These are phyloP conservation scores for Pseudogymnoascus sp. DNA, from an alignment of 2,329 filamentous ascomycete genomes.

Conservation along the genomic window DNA sequence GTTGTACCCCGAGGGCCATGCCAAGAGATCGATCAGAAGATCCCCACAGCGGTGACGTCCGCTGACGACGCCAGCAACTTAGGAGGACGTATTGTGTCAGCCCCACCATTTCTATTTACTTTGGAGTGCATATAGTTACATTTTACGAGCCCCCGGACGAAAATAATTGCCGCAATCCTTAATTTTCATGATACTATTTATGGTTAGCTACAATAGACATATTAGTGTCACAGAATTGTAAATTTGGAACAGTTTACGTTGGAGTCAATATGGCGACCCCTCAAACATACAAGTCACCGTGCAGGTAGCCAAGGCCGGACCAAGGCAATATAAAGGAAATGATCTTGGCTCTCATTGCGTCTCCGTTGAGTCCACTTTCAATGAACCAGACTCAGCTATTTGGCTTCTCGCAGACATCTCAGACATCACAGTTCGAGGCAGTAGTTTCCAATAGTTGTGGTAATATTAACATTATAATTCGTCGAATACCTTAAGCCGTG, in stretches of 20 bases:
- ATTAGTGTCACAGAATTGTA: background rate
- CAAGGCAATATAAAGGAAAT: background rate
- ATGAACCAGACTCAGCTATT: background rate
- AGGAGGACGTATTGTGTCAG: background rate
- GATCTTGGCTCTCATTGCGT: conserved; percentile 1
- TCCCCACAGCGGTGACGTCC: conserved; percentile 9
- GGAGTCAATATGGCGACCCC: background rate
- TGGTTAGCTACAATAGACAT: background rate
- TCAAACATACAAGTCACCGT: background rate
- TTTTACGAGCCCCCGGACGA: background rate
- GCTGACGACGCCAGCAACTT: conserved; percentile 3
- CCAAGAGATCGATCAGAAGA: conserved; percentile 11
- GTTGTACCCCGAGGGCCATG: background rate
- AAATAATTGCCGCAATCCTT: background rate
- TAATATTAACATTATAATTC: conserved; percentile 25
- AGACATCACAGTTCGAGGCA: background rate
- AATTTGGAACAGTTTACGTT: background rate
- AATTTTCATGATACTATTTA: background rate
- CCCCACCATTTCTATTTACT: conserved; percentile 3
- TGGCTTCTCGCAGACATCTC: background rate
- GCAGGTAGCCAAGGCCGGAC: background rate
- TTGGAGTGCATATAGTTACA: background rate
- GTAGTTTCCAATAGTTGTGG: background rate
- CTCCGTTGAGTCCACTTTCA: background rate
- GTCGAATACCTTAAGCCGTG: conserved; percentile 29